phyloP scores from a whole-genome alignment of 139 green algal genomes.

The Desmodesmus armatus region DNA sequence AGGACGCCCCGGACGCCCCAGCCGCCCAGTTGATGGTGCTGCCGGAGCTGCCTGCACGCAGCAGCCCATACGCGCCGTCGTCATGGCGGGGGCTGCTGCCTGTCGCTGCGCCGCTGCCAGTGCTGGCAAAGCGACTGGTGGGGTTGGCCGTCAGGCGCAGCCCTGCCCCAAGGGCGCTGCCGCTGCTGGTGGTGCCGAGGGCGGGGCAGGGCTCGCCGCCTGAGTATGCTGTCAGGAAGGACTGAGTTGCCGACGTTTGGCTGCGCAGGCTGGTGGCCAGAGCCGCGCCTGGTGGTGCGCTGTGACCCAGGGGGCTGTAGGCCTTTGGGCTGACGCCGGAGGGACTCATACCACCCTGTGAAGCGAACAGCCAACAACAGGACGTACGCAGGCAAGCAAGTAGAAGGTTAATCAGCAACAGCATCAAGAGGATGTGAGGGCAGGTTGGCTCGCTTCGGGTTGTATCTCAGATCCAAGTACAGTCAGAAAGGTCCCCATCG shows the following conservation, averaged over 20 bases:
- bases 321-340: too few relatives aligned
- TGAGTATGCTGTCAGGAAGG: constrained; percentile 5
- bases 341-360: too few relatives aligned
- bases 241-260: neutral
- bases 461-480: too few relatives aligned
- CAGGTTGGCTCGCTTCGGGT: too few relatives aligned
- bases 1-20: neutral
- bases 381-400: too few relatives aligned
- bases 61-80: constrained; percentile 9
- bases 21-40: neutral
- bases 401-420: too few relatives aligned
- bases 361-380: too few relatives aligned
- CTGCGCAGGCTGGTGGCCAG: constrained; percentile 4
- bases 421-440: too few relatives aligned
- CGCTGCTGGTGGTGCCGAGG: constrained; percentile 2
- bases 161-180: neutral
- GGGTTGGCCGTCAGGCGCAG: neutral
- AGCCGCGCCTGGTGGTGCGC: too few relatives aligned
- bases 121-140: neutral
- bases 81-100: constrained; percentile 9
- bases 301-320: too few relatives aligned
- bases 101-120: neutral
- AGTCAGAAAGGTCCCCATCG: too few relatives aligned
- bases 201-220: neutral
- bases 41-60: constrained; percentile 34